Evolutionary conservation across 352 stramenopile species (phyloP).

Genomic region (Stephanocyclus meneghinianus): DNA sequence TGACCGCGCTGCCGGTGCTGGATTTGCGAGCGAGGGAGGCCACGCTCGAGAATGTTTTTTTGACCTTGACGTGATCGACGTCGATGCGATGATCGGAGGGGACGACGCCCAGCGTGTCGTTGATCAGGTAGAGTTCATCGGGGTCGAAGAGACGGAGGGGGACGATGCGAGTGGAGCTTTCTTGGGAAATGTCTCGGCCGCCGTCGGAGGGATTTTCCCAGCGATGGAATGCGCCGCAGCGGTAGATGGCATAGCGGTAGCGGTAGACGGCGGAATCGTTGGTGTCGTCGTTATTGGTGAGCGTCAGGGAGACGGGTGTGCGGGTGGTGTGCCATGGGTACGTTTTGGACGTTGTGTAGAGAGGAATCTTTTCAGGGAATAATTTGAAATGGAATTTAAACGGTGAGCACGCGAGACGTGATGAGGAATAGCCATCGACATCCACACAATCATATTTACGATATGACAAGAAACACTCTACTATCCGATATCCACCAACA

Average conservation of each 20-base stretch:
- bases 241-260: conserved; percentile 74
- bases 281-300: conserved; percentile 13
- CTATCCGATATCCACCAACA: not conserved
- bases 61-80: conserved; percentile 68
- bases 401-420: not conserved
- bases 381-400: not conserved
- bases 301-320: conserved; percentile 44
- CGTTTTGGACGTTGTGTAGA: conserved; percentile 69
- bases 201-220: conserved; percentile 60
- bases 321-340: conserved; percentile 74
- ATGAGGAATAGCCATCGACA: not conserved
- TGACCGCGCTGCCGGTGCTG: conserved; percentile 20
- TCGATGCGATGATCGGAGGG: conserved; percentile 31
- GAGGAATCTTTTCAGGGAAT: conserved; percentile 43
- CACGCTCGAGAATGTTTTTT: conserved; percentile 25
- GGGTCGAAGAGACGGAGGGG: conserved; percentile 58
- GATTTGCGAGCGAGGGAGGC: conserved; percentile 26
- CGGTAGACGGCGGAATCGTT: conserved; percentile 1
- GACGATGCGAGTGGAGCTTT: conserved; percentile 40
- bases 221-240: conserved; percentile 63
- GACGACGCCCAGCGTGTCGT: conserved; percentile 67
- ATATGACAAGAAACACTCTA: too few species aligned
- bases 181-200: not conserved
- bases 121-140: conserved; percentile 69
- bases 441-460: not conserved